Conservation (phyloP, 2,329 filamentous ascomycete species). For the Penicillium rolfsii region DNA sequence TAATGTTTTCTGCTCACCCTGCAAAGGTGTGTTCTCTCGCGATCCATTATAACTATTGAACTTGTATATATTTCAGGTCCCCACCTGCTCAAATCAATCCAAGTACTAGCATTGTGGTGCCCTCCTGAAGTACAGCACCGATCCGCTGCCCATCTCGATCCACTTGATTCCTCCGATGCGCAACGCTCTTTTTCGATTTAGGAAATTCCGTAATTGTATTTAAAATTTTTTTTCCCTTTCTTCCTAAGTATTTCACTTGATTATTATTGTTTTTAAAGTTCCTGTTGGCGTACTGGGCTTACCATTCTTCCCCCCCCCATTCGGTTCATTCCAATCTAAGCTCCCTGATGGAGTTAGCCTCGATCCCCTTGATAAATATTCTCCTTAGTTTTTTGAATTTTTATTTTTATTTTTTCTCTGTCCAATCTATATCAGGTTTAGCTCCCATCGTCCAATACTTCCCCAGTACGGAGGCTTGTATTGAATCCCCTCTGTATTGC, state of each 20-base stretch:
- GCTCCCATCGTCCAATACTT: neutral
- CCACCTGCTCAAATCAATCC: conserved; percentile 8
- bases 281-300: conserved; percentile 13
- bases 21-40: neutral
- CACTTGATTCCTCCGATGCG: conserved; percentile 24
- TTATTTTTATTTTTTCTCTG: conserved; percentile 8
- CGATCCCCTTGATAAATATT: conserved; percentile 25
- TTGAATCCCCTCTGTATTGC: neutral
- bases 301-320: conserved; percentile 14
- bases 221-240: neutral
- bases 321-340: conserved; percentile 28
- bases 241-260: neutral
- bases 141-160: conserved; percentile 23
- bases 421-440: neutral
- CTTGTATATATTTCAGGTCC: neutral
- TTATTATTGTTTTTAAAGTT: conserved; percentile 14
- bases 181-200: conserved; percentile 14
- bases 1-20: neutral
- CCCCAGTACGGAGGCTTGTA: neutral
- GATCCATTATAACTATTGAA: neutral
- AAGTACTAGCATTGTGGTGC: neutral
- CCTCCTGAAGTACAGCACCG: conserved; percentile 5
- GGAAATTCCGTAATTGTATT: neutral
- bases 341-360: conserved; percentile 30
- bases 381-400: conserved; percentile 4